Percentiles rank a stretch among this genome's conserved stretches.
phyloP scores from a whole-genome alignment of 768 basidiomycete species.

The Pleurotus citrinopileatus region DNA sequence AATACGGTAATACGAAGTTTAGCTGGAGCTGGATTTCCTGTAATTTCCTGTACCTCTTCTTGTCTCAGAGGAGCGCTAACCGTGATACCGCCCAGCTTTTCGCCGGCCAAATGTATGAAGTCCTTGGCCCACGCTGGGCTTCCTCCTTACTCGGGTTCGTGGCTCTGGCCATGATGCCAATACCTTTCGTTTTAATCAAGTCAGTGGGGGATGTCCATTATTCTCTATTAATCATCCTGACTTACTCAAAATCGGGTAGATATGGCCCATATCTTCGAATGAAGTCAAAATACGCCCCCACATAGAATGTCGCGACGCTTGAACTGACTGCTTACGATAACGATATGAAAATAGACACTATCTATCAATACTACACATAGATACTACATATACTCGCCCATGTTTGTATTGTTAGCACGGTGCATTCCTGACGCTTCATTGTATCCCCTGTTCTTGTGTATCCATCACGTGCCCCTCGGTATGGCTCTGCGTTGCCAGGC shows the following conservation, averaged over 20 bases:
- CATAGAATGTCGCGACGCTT: slow-evolving; percentile 2
- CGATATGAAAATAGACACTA: background rate
- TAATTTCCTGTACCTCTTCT: slow-evolving; percentile 17
- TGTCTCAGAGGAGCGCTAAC: slow-evolving; percentile 1
- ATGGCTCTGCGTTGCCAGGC: no score
- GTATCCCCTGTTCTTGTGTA: no score
- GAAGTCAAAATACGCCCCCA: slow-evolving; percentile 41
- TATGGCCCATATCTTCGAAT: slow-evolving; percentile 41
- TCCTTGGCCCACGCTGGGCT: slow-evolving; percentile 53
- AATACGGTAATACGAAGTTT: slow-evolving; percentile 51
- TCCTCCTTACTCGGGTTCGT: slow-evolving; percentile 54
- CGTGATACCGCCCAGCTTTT: slow-evolving; percentile 39
- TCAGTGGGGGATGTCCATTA: slow-evolving; percentile 17
- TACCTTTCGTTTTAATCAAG: slow-evolving; percentile 45
- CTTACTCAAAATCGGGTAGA: slow-evolving; percentile 17
- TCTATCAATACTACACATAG: background rate
- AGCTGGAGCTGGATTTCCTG: slow-evolving; percentile 52
- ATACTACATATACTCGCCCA: background rate
- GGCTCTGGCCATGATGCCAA: slow-evolving; percentile 49
- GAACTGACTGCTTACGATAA: background rate
- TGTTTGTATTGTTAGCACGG: no score
- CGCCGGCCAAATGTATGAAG: slow-evolving; percentile 50
- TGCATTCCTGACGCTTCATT: no score
- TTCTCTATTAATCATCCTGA: background rate
- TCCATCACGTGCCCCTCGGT: no score